These are phyloP conservation scores for Hypholoma fasciculare DNA, from an alignment of 768 basidiomycete genomes.

Conservation along the genomic window DNA sequence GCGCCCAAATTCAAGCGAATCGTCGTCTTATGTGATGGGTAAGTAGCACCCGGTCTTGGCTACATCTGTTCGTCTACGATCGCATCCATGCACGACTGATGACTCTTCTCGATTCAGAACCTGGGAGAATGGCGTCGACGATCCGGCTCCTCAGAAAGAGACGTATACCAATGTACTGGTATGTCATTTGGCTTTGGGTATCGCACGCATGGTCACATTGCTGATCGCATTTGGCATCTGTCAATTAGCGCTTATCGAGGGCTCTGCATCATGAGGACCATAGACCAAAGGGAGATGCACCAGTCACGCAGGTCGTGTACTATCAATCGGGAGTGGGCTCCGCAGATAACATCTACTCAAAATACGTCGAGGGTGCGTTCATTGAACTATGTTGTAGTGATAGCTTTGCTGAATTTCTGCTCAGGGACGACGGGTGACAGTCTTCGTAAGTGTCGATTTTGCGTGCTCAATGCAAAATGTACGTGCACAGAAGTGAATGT, in stretches of 20 bases:
- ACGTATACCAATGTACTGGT: constrained; percentile 60
- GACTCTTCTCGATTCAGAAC: constrained; percentile 34
- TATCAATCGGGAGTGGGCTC: constrained; percentile 68
- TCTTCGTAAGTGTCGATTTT: constrained; percentile 42
- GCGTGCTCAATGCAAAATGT: neutral
- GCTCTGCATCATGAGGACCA: constrained; percentile 49
- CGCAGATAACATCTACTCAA: constrained; percentile 54
- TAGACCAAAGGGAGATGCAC: constrained; percentile 30
- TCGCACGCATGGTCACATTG: neutral
- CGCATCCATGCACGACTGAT: neutral
- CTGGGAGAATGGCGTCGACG: constrained; percentile 65
- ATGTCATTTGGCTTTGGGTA: constrained; percentile 11
- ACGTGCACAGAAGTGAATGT: neutral
- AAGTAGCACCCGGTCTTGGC: constrained; percentile 13
- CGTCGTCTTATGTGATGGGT: constrained; percentile 79
- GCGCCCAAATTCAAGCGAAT: constrained; percentile 52
- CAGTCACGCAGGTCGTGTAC: constrained; percentile 60
- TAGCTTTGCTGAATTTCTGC: neutral
- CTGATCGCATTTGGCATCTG: neutral
- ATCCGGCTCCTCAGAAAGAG: constrained; percentile 33
- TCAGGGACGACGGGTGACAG: constrained; percentile 67
- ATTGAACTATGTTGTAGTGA: neutral
- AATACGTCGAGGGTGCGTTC: constrained; percentile 57
- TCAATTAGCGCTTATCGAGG: constrained; percentile 52
- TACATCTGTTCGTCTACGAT: neutral